These are phyloP conservation scores for Pseudogymnoascus sp. DNA, from an alignment of 2,329 filamentous ascomycete species.

Conservation along the genomic window DNA sequence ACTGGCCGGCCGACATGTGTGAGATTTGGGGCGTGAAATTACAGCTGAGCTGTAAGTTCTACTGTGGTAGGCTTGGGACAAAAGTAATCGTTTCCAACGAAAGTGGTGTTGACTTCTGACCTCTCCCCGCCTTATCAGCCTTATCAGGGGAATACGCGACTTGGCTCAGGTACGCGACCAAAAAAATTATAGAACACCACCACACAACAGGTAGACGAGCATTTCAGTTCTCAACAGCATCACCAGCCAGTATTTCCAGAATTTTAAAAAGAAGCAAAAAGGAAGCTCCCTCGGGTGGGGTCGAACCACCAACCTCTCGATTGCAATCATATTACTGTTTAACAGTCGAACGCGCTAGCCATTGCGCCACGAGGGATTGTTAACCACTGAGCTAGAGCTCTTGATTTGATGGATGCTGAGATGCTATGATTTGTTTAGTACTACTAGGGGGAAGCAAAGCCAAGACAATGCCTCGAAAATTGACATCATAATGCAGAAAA, in stretches of 20 bases:
- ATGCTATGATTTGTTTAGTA: neutral
- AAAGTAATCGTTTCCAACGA: neutral
- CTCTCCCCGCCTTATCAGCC: neutral
- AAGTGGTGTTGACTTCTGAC: neutral
- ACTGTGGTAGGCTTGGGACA: neutral
- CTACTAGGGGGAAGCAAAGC: neutral
- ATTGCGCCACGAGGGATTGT: slow-evolving; percentile 11
- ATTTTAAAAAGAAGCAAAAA: neutral
- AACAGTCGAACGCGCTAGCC: slow-evolving; percentile 12
- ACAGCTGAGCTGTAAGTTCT: slow-evolving; percentile 1
- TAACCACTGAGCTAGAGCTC: slow-evolving; percentile 4
- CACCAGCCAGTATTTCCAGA: neutral
- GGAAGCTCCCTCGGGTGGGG: slow-evolving; percentile 9
- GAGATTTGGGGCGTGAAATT: neutral
- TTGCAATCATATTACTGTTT: slow-evolving; percentile 1
- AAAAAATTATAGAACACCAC: slow-evolving; percentile 4
- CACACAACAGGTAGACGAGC: neutral
- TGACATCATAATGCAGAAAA: neutral
- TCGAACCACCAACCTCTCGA: slow-evolving; percentile 12
- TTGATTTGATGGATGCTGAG: neutral
- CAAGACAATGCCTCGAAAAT: neutral
- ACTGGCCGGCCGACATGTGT: slow-evolving; percentile 13
- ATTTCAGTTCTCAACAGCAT: neutral
- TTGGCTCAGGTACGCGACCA: slow-evolving; percentile 4
- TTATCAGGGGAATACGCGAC: slow-evolving; percentile 2